Percentiles rank a stretch among this genome's conserved stretches.
phyloP scores from a whole-genome alignment of 106 monocot genomes.

The Acorus gramineus region DNA sequence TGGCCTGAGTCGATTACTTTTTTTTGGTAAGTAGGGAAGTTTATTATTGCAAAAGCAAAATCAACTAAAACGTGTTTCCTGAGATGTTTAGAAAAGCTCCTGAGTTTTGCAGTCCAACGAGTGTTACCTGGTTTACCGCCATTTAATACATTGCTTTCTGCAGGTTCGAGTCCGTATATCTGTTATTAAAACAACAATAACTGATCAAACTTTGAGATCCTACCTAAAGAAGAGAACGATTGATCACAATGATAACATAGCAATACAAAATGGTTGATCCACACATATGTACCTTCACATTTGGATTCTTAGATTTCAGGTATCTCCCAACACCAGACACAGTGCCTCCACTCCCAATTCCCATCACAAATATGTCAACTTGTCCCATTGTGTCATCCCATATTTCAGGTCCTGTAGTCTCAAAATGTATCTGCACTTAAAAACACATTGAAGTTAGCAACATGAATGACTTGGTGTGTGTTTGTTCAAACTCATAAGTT shows the following conservation, averaged over 20 bases:
- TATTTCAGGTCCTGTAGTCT: conserved; percentile 38
- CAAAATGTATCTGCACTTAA: conserved; percentile 59
- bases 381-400: conserved; percentile 43
- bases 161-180: conserved; percentile 96
- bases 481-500: no score
- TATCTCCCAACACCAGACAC: conserved; percentile 80
- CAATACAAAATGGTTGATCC: no score
- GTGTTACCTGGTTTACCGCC: conserved; percentile 83
- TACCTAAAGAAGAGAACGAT: no score
- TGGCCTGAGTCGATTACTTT: no score
- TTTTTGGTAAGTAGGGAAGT: no score
- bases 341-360: conserved; percentile 87
- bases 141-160: conserved; percentile 90
- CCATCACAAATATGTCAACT: conserved; percentile 87
- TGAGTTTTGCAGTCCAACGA: not conserved
- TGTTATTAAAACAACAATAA: conserved; percentile 3
- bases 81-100: no score
- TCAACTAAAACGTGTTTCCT: no score
- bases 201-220: no score
- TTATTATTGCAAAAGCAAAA: no score
- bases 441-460: no score
- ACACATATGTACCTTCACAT: conserved; percentile 45
- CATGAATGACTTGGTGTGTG: no score
- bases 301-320: conserved; percentile 81
- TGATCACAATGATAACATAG: no score